Base-by-base conservation (phyloP, 257 asterid species). In the Lavandula angustifolia region DNA sequence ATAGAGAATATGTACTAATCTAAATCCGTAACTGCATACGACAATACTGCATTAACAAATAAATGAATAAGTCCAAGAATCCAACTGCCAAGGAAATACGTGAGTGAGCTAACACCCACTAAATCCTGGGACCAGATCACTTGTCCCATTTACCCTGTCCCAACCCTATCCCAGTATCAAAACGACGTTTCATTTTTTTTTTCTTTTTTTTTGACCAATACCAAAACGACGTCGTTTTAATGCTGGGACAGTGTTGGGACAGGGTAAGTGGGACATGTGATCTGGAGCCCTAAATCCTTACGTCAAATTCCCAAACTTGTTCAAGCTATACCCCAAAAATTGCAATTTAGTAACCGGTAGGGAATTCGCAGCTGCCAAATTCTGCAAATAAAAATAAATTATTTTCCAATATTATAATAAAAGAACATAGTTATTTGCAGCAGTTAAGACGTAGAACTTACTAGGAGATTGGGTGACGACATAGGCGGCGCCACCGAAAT, bases 391-490 rank as follows among this genome's bases (percentile, higher is more conserved):
- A 12, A 6, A n/a, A 47, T 7, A 42, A 22, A 42, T 33, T 5
- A 33, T 2, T 11, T 4, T 13, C 29, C 53, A 16, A 47, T 18
- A 8, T 47, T 16, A 18, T 17, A 22, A 22, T 0, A 22, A 10
- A 60, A 12, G 8, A 1, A 35, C 33, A 9, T 32, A 9, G 14
- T 16, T 18, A 8, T 12, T 29, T 22, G 27, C 31, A 6, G 50
- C 49, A 27, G 69, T 43, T 60, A 62, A n/a, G 38, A 46, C 18
- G 27, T 55, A 27, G 65, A 9, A 79, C 95, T 85, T 74, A 92
- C 98, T 78, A 1, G 96, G 99, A 46, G 82, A 43, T 16, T 85
- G 95, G 4, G 95, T 72, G 64, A 87, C 94, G 0, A 87, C 86
- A 10, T 82, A 68, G 29, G 96, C 97, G 0, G 90, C 86, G 7